Evolutionary conservation across 164 flowering plant species (phyloP).

Genomic region (Saururus chinensis): DNA sequence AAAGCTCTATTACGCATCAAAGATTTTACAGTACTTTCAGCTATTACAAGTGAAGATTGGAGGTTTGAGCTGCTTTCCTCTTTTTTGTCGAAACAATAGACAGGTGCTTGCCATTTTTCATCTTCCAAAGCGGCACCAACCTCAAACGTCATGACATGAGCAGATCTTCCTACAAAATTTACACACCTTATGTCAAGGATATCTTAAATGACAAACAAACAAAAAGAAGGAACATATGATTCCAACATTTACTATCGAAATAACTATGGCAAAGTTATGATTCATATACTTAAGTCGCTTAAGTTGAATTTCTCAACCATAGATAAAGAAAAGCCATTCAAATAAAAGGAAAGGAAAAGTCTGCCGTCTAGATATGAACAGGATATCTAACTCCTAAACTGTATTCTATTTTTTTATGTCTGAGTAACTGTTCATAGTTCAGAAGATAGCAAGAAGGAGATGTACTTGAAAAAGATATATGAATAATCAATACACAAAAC

Average conservation of each 20-base stretch:
- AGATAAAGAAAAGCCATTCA: too few species aligned
- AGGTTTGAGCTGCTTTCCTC: constrained; percentile 1
- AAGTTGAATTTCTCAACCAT: too few species aligned
- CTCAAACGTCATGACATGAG: constrained; percentile 78
- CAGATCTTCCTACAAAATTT: constrained; percentile 36
- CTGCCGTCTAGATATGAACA: too few species aligned
- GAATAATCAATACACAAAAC: too few species aligned
- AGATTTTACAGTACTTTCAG: neutral
- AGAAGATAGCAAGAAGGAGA: too few species aligned
- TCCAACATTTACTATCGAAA: neutral
- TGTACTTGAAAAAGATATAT: too few species aligned
- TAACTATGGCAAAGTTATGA: too few species aligned
- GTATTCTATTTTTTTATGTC: too few species aligned
- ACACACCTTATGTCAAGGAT: neutral
- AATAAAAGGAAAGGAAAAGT: too few species aligned
- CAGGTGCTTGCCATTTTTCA: constrained; percentile 66
- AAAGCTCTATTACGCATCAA: neutral
- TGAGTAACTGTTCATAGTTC: too few species aligned
- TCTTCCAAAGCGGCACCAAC: constrained; percentile 76
- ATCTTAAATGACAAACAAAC: neutral
- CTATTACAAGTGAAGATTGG: neutral
- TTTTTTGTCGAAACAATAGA: constrained; percentile 46
- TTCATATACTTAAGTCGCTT: too few species aligned
- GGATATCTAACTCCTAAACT: too few species aligned
- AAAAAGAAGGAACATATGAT: neutral